These are phyloP conservation scores for Colletotrichum spaethianum DNA, from an alignment of 2,329 filamentous ascomycete genomes.

Conservation along the genomic window DNA sequence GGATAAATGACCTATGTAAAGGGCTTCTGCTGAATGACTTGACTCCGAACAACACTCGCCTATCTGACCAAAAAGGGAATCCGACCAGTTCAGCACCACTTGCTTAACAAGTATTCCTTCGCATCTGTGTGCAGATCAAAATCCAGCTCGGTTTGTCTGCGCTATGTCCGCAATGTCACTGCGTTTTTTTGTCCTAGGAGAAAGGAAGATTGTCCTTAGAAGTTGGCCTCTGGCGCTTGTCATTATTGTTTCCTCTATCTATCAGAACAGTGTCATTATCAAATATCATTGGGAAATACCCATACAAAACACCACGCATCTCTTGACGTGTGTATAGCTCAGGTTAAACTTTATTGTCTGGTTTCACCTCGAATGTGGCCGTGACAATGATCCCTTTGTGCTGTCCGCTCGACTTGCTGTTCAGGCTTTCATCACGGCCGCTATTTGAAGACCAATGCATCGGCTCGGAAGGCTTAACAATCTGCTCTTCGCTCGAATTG, in stretches of 20 bases:
- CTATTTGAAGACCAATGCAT: background rate
- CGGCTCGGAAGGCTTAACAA: conserved; percentile 44
- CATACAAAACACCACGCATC: background rate
- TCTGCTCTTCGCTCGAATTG: conserved; percentile 52
- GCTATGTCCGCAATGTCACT: no score
- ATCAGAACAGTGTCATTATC: background rate
- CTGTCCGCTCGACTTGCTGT: conserved; percentile 14
- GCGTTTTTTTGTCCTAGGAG: background rate
- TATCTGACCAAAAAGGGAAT: no score
- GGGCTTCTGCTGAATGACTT: no score
- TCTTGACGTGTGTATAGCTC: background rate
- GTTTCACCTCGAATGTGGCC: conserved; percentile 30
- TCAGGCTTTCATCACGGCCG: background rate
- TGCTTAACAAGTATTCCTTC: no score
- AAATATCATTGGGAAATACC: background rate
- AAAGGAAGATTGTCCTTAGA: background rate
- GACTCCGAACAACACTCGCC: no score
- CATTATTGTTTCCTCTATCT: background rate
- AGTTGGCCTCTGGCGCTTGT: background rate
- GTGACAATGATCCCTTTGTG: conserved; percentile 30
- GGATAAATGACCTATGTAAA: no score
- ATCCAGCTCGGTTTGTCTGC: no score
- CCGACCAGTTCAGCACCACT: no score
- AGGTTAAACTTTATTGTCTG: background rate
- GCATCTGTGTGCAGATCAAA: no score